Conservation (phyloP, 805 yeast species). For the Cyberlindnera veronae region DNA sequence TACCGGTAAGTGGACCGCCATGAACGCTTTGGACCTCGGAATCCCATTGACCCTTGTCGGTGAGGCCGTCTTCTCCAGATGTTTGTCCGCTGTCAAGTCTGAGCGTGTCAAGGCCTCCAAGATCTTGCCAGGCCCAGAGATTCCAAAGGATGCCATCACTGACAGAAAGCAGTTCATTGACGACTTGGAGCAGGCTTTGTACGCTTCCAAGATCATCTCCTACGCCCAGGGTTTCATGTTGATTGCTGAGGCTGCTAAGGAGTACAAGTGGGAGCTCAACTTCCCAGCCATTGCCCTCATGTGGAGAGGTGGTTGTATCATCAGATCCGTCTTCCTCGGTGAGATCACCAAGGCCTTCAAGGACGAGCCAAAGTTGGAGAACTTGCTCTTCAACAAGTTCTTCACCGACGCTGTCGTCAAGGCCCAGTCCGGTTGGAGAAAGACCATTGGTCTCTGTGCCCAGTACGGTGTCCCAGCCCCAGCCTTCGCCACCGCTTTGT, state of each 20-base stretch:
- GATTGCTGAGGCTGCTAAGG: constrained; percentile 96
- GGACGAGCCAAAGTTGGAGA: constrained; percentile 88
- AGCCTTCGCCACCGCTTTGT: constrained; percentile 93
- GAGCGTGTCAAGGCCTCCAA: constrained; percentile 89
- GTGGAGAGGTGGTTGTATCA: constrained; percentile 99
- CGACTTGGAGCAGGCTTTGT: constrained; percentile 95
- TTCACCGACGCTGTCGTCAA: constrained; percentile 85
- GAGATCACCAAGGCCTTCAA: constrained; percentile 97
- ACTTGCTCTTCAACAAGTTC: constrained; percentile 93
- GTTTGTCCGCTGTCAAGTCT: constrained; percentile 85
- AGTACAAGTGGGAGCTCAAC: constrained; percentile 95
- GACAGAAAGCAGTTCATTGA: constrained; percentile 85
- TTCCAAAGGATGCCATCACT: constrained; percentile 58
- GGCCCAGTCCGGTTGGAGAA: constrained; percentile 97
- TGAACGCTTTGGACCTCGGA: constrained; percentile 95
- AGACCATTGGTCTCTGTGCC: constrained; percentile 73
- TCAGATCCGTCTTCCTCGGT: constrained; percentile 96
- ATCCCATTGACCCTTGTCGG: constrained; percentile 98
- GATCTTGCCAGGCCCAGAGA: constrained; percentile 73
- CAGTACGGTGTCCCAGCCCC: constrained; percentile 94
- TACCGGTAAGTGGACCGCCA: constrained; percentile 99
- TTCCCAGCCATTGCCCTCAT: constrained; percentile 97
- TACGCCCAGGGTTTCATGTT: constrained; percentile 99
- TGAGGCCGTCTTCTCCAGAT: constrained; percentile 97
- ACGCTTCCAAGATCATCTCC: constrained; percentile 97